phyloP scores from a whole-genome alignment of 441 rosid species.

The Manihot esculenta region DNA sequence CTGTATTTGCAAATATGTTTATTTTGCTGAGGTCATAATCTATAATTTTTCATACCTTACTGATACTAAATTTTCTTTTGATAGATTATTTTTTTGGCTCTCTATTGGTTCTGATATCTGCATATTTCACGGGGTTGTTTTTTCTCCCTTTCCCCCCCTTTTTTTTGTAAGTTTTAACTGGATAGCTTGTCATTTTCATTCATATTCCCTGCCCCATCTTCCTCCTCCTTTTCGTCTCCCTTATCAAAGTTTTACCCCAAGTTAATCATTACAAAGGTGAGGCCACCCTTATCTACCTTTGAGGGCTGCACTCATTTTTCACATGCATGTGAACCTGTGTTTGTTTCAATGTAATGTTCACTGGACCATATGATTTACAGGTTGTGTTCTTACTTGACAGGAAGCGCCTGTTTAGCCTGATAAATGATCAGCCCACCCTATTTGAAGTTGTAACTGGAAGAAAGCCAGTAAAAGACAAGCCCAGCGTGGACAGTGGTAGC shows the following conservation, averaged over 20 bases:
- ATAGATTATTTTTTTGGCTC: neutral
- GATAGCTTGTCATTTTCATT: too few relatives aligned
- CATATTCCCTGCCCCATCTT: too few relatives aligned
- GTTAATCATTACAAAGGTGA: neutral
- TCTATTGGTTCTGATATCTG: too few relatives aligned
- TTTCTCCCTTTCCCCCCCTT: too few relatives aligned
- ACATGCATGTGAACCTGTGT: neutral
- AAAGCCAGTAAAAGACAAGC: conserved; percentile 64
- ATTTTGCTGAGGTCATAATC: too few relatives aligned
- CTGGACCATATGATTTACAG: conserved; percentile 1
- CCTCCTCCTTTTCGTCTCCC: too few relatives aligned
- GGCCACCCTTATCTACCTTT: too few relatives aligned
- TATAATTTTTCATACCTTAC: neutral
- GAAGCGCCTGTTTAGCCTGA: conserved; percentile 79
- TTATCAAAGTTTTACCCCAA: too few relatives aligned
- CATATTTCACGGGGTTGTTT: too few relatives aligned
- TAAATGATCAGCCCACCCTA: conserved; percentile 81
- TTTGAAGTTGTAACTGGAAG: conserved; percentile 80
- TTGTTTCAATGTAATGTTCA: neutral
- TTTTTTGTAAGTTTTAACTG: neutral
- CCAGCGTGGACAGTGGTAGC: conserved; percentile 67
- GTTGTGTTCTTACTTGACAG: conserved; percentile 33
- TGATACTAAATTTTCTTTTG: neutral
- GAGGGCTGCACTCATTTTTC: neutral
- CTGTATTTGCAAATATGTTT: too few relatives aligned